Percentiles rank a stretch among this genome's conserved stretches.
phyloP scores from a whole-genome alignment of 176 grass and related monocot species.

The Coix lacrymajobi region DNA sequence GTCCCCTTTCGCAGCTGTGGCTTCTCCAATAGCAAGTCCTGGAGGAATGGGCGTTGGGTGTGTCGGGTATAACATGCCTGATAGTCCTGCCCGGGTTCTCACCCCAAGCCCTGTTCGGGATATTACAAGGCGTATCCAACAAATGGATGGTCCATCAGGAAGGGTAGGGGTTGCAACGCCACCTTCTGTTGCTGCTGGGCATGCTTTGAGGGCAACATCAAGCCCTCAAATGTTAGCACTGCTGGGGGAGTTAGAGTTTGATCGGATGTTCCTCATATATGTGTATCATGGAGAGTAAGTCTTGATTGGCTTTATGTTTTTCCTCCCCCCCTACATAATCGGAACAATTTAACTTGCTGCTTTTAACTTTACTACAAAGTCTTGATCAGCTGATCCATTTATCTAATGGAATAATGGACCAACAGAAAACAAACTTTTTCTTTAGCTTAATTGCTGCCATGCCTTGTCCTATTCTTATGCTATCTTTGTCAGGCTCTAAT shows the following conservation, averaged over 20 bases:
- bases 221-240: constrained; percentile 39
- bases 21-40: not conserved
- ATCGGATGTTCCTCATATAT: constrained; percentile 45
- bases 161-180: not conserved
- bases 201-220: not conserved
- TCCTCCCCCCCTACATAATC: not conserved
- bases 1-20: not conserved
- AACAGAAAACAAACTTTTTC: not conserved
- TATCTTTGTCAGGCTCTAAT: not conserved
- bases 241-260: constrained; percentile 63
- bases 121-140: not conserved
- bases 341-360: not conserved
- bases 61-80: not conserved
- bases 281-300: constrained; percentile 36
- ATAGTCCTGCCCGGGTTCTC: not conserved
- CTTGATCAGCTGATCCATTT: not conserved
- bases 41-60: not conserved
- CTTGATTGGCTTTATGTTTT: not conserved
- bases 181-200: not conserved
- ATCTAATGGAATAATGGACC: not conserved
- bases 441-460: not conserved
- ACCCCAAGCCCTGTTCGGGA: constrained; percentile 10
- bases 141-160: not conserved
- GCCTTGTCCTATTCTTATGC: not conserved
- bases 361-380: not conserved